These are phyloP conservation scores for Trebouxiophyceae sp. DNA, from an alignment of 163 green algal genomes.

Conservation along the genomic window DNA sequence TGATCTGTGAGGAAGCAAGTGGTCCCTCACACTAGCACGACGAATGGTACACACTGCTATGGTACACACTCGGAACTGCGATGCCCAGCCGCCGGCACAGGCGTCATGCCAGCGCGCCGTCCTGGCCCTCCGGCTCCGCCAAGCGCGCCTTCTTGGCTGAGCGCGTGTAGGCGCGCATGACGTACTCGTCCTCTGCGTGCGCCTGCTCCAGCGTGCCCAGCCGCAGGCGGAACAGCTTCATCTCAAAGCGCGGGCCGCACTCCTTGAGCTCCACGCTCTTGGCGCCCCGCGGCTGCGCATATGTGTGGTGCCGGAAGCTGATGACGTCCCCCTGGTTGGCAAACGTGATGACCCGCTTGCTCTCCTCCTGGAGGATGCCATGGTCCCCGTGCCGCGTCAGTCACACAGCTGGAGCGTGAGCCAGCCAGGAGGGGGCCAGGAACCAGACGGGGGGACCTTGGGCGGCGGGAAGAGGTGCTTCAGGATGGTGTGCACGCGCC, in stretches of 20 bases:
- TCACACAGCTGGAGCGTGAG: neutral
- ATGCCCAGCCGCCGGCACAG: too few relatives aligned
- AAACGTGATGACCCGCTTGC: constrained; percentile 85
- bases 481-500: constrained; percentile 67
- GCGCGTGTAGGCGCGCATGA: constrained; percentile 80
- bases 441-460: constrained; percentile 31
- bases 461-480: constrained; percentile 89
- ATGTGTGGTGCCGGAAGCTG: constrained; percentile 92
- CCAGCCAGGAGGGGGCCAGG: constrained; percentile 16
- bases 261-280: constrained; percentile 75
- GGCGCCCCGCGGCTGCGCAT: constrained; percentile 67
- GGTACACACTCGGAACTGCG: too few relatives aligned
- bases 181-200: constrained; percentile 92
- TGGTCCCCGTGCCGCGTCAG: too few relatives aligned
- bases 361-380: constrained; percentile 38
- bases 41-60: too few relatives aligned
- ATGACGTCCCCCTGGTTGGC: constrained; percentile 86
- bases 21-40: too few relatives aligned
- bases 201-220: constrained; percentile 91
- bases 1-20: too few relatives aligned
- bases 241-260: constrained; percentile 61
- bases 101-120: too few relatives aligned
- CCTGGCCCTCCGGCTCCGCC: constrained; percentile 14
- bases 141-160: constrained; percentile 68
- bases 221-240: constrained; percentile 52